Percentiles rank a stretch among this genome's conserved stretches.
These are phyloP conservation scores for Olyra latifolia DNA, from an alignment of 176 grass and related monocot genomes.

Conservation along the genomic window DNA sequence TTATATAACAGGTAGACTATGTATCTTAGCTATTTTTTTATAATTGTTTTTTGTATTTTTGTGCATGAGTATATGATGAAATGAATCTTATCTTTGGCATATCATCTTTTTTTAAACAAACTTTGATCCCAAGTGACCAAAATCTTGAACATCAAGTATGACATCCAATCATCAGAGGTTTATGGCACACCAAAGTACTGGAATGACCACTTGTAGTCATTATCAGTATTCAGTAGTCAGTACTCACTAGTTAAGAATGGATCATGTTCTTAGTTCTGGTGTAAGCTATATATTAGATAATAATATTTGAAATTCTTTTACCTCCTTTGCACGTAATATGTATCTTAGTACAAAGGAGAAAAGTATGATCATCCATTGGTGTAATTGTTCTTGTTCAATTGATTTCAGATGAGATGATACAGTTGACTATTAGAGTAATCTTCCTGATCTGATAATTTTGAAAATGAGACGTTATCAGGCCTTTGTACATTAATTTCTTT, in stretches of 20 bases:
- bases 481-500: background rate
- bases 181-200: background rate
- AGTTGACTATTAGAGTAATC: background rate
- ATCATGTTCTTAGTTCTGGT: background rate
- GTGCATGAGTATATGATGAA: background rate
- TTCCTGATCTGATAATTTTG: background rate
- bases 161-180: background rate
- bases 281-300: background rate
- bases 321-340: background rate
- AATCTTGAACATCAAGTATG: background rate
- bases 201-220: background rate
- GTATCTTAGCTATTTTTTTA: constrained; percentile 14
- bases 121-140: background rate
- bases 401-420: background rate
- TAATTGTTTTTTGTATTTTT: background rate
- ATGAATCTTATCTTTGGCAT: background rate
- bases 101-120: background rate
- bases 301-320: background rate
- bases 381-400: constrained; percentile 12
- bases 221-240: background rate
- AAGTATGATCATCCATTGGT: background rate
- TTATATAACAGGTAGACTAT: constrained; percentile 85
- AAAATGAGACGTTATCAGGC: background rate
- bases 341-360: background rate
- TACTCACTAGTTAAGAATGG: background rate